Conservation (phyloP, 2,329 filamentous ascomycete genomes). For the Sphaerostilbella broomeana region DNA sequence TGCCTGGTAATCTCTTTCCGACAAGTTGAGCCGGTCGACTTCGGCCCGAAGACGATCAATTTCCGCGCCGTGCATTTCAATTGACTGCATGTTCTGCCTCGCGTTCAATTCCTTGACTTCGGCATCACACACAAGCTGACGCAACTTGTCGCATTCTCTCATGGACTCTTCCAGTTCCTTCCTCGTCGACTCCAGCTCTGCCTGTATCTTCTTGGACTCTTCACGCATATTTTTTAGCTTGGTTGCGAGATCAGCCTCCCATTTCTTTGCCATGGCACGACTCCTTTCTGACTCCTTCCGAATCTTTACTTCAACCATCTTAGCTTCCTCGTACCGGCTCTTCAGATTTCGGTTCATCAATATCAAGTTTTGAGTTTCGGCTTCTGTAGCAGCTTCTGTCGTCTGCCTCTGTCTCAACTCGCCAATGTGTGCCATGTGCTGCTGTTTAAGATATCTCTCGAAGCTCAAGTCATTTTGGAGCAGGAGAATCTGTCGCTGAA, state of each 20-base stretch:
- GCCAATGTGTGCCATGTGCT: slow-evolving; percentile 75
- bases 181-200: slow-evolving; percentile 50
- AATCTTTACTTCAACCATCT: slow-evolving; percentile 61
- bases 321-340: slow-evolving; percentile 65
- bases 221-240: slow-evolving; percentile 62
- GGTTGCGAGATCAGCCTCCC: slow-evolving; percentile 63
- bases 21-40: slow-evolving; percentile 52
- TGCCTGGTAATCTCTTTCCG: slow-evolving; percentile 57
- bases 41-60: slow-evolving; percentile 53
- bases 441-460: slow-evolving; percentile 75
- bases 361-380: slow-evolving; percentile 74
- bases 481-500: slow-evolving; percentile 69
- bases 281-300: slow-evolving; percentile 67
- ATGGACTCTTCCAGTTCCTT: slow-evolving; percentile 52
- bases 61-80: slow-evolving; percentile 55
- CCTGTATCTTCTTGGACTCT: slow-evolving; percentile 59
- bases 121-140: slow-evolving; percentile 57
- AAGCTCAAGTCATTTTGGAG: slow-evolving; percentile 77
- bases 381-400: slow-evolving; percentile 69
- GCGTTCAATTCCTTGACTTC: slow-evolving; percentile 62
- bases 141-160: slow-evolving; percentile 58
- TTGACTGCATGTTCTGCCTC: slow-evolving; percentile 57
- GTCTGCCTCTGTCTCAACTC: slow-evolving; percentile 69
- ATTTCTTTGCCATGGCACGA: slow-evolving; percentile 67
- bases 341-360: slow-evolving; percentile 69